Conservation (phyloP, 176 grass and related monocot species). For the Oryza coarctata region DNA sequence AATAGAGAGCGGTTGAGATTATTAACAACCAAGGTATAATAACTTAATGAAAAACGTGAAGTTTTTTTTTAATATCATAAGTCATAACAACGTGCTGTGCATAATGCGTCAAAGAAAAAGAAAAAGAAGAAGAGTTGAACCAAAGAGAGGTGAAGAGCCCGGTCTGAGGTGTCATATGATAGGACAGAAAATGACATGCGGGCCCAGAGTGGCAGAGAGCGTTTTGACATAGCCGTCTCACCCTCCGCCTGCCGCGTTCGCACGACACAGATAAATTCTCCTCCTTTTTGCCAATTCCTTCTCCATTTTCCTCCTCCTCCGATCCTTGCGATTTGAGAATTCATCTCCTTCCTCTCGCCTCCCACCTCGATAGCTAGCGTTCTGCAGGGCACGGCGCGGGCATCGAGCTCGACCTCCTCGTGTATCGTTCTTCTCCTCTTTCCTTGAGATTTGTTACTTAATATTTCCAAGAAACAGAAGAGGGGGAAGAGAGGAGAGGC, state of each 20-base stretch:
- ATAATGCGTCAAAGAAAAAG: not conserved
- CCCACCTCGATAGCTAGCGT: not conserved
- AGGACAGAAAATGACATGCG: not conserved
- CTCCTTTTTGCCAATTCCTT: not conserved
- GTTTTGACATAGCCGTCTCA: not conserved
- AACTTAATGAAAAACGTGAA: not conserved
- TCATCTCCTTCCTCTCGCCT: slow-evolving; percentile 20
- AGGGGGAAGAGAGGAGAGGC: not conserved
- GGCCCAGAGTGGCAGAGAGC: not conserved
- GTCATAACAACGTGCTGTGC: not conserved
- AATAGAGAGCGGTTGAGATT: not conserved
- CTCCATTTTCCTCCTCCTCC: not conserved
- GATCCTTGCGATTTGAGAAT: not conserved
- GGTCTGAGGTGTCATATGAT: not conserved
- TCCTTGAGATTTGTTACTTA: not conserved
- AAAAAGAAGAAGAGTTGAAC: not conserved
- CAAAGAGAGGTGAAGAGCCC: not conserved
- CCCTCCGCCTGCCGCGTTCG: too few species aligned
- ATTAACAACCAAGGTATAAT: not conserved
- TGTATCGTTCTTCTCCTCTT: not conserved
- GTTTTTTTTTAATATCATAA: not conserved
- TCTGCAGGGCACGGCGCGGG: not conserved
- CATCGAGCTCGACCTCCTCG: not conserved
- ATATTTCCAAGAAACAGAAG: not conserved
- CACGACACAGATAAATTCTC: too few species aligned